A percentile compares a stretch with the other conserved stretches of the same genome.
Evolutionary conservation across 108 stramenopile species (phyloP).

Genomic region (Cyclotella sp.): DNA sequence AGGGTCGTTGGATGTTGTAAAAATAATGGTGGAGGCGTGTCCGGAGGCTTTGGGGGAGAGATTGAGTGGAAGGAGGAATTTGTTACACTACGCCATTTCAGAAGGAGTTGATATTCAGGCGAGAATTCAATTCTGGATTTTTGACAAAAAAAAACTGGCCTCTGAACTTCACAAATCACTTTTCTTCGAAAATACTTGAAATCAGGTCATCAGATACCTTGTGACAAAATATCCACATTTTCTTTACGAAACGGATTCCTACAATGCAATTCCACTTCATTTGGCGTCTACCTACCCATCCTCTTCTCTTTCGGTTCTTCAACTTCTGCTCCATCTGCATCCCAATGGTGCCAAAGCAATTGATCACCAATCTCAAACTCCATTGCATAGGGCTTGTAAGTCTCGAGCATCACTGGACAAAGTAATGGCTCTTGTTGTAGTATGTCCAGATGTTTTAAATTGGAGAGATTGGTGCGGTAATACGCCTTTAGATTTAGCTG

Average conservation of each 20-base stretch:
- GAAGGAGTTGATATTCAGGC: constrained; percentile 32
- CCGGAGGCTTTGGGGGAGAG: constrained; percentile 34
- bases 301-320: constrained; percentile 13
- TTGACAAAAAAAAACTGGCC: no score
- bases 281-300: constrained; percentile 38
- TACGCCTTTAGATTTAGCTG: constrained; percentile 33
- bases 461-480: constrained; percentile 26
- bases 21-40: constrained; percentile 30
- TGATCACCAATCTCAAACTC: constrained; percentile 39
- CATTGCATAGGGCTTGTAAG: constrained; percentile 42
- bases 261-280: constrained; percentile 35
- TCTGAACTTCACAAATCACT: background rate
- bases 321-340: constrained; percentile 24
- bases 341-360: constrained; percentile 29
- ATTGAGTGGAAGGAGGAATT: constrained; percentile 30
- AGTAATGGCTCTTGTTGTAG: constrained; percentile 28
- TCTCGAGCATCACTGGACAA: constrained; percentile 32
- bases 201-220: constrained; percentile 31
- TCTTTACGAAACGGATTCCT: constrained; percentile 37
- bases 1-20: constrained; percentile 32
- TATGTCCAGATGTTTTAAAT: constrained; percentile 29
- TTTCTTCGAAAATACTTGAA: background rate
- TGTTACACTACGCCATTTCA: constrained; percentile 39
- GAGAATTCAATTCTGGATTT: no score
- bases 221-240: constrained; percentile 12